A percentile compares a stretch with the other conserved stretches of the same genome.
Conservation (phyloP, 1,284 basidiomycete genomes). For the Calocybe gambosa region DNA sequence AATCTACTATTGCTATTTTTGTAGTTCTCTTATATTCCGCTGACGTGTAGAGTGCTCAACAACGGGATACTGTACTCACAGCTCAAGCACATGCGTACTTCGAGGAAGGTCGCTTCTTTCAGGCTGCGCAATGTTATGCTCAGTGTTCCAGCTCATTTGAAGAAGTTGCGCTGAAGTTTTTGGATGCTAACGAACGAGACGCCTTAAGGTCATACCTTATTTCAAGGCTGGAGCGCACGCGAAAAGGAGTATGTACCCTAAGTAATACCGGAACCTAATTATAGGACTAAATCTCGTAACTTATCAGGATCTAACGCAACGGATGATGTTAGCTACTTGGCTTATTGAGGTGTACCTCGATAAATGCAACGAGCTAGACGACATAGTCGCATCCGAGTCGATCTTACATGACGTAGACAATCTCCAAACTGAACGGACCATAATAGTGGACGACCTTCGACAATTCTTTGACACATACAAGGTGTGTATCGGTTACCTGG, state of each 20-base stretch:
- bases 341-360: constrained; percentile 95
- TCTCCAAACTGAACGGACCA: constrained; percentile 70
- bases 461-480: constrained; percentile 93
- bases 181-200: constrained; percentile 90
- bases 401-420: constrained; percentile 85
- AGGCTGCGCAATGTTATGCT: constrained; percentile 89
- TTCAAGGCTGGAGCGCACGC: constrained; percentile 76
- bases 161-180: constrained; percentile 86
- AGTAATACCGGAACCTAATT: background rate
- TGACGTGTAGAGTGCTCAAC: constrained; percentile 61
- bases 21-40: background rate
- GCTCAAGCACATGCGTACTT: constrained; percentile 87
- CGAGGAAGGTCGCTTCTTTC: constrained; percentile 77
- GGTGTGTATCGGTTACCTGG: constrained; percentile 32
- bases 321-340: constrained; percentile 99
- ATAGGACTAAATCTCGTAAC: constrained; percentile 3
- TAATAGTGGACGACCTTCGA: constrained; percentile 89
- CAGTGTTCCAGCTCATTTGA: constrained; percentile 88
- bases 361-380: constrained; percentile 96
- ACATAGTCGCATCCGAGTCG: constrained; percentile 79
- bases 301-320: constrained; percentile 78
- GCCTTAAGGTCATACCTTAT: constrained; percentile 88
- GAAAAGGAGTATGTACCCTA: constrained; percentile 58
- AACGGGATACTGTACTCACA: constrained; percentile 80
- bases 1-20: constrained; percentile 2